Conservation (phyloP, 2,329 filamentous ascomycete species). For the Arthrinium phaeospermum region DNA sequence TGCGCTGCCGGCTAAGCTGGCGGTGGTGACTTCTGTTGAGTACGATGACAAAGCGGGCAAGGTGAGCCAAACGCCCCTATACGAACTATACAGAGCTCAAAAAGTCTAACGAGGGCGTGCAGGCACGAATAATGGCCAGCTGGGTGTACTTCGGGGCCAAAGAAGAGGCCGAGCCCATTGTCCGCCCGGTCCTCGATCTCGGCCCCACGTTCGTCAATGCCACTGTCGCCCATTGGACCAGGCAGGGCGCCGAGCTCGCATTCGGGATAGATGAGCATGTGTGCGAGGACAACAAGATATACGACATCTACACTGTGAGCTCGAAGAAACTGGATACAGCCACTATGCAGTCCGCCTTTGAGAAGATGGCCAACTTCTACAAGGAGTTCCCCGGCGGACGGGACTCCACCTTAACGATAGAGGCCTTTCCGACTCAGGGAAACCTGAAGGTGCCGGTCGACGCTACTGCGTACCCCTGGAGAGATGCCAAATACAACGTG, state of each 20-base stretch:
- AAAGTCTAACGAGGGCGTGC: no score
- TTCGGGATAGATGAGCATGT: no score
- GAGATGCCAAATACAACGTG: constrained; percentile 25
- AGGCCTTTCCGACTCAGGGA: constrained; percentile 27
- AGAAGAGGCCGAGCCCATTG: neutral
- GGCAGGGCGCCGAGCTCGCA: no score
- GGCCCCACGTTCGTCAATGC: no score
- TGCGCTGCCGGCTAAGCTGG: no score
- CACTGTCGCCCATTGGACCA: no score
- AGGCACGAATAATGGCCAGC: neutral
- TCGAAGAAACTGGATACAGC: neutral
- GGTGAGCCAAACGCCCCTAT: no score
- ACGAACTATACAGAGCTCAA: no score
- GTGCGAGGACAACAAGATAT: no score
- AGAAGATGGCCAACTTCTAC: constrained; percentile 23
- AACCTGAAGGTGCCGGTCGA: constrained; percentile 23
- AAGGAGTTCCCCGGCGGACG: neutral
- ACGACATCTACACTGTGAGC: no score
- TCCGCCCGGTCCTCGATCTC: neutral
- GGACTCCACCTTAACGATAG: constrained; percentile 6
- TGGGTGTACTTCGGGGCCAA: neutral
- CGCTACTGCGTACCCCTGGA: constrained; percentile 33
- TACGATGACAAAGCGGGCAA: no score
- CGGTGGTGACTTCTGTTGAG: no score
- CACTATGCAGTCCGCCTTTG: constrained; percentile 20